A percentile compares a stretch with the other conserved stretches of the same genome.
Conservation (phyloP, 768 basidiomycete genomes). For the Termitomyces sp. region DNA sequence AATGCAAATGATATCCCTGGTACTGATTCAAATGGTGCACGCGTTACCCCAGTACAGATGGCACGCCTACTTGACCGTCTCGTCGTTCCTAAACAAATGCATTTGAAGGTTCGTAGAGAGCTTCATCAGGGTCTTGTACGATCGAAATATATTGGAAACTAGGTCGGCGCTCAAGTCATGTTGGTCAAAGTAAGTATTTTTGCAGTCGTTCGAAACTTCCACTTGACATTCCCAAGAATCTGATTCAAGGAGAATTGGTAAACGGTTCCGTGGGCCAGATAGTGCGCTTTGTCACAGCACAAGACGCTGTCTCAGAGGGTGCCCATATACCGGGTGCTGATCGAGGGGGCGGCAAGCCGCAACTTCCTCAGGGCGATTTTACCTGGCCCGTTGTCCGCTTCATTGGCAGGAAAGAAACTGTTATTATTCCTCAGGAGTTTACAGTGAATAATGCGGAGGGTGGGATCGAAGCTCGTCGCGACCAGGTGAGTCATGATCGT, state of each 20-base stretch:
- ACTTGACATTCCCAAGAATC: constrained; percentile 39
- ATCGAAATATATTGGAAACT: background rate
- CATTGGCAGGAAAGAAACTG: constrained; percentile 35
- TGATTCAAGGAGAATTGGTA: constrained; percentile 61
- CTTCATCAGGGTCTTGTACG: constrained; percentile 1
- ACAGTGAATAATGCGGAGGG: constrained; percentile 59
- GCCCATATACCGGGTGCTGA: constrained; percentile 32
- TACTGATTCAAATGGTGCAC: constrained; percentile 33
- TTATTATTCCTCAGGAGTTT: constrained; percentile 55
- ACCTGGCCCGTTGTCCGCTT: constrained; percentile 61
- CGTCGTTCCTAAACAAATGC: constrained; percentile 42
- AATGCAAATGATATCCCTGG: constrained; percentile 41
- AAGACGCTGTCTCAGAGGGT: constrained; percentile 33
- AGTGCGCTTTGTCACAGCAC: constrained; percentile 35
- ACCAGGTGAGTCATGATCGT: constrained; percentile 35
- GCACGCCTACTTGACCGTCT: constrained; percentile 49
- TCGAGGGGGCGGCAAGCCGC: constrained; percentile 20
- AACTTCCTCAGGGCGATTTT: constrained; percentile 9
- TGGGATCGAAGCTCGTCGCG: constrained; percentile 49
- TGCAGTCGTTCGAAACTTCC: background rate
- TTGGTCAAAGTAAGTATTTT: constrained; percentile 50
- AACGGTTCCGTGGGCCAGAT: constrained; percentile 67
- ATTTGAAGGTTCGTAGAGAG: constrained; percentile 38
- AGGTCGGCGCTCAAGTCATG: constrained; percentile 88
- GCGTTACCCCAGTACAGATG: constrained; percentile 31